Evolutionary conservation across 805 yeast genomes (phyloP).

Genomic region (Priceomyces haplophilus): DNA sequence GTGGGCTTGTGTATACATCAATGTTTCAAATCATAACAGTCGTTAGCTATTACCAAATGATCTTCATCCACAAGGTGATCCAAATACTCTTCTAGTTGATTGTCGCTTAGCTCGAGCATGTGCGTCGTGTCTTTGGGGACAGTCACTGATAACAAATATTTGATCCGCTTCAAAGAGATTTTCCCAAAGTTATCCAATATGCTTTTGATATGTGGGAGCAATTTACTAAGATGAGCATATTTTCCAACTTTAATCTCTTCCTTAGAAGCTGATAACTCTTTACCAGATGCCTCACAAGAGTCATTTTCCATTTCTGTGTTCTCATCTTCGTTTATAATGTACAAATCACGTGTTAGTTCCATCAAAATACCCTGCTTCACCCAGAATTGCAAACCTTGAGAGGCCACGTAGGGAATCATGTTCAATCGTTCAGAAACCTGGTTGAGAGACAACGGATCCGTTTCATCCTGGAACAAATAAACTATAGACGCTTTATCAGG

Average conservation of each 20-base stretch:
- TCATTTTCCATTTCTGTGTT: slow-evolving; percentile 13
- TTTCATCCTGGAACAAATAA: slow-evolving; percentile 40
- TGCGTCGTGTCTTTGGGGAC: slow-evolving; percentile 47
- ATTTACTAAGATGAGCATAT: background rate
- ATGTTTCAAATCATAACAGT: slow-evolving; percentile 29
- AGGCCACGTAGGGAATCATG: slow-evolving; percentile 42
- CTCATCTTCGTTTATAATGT: slow-evolving; percentile 38
- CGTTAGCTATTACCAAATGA: slow-evolving; percentile 31
- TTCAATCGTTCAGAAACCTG: slow-evolving; percentile 34
- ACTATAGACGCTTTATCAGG: slow-evolving; percentile 72
- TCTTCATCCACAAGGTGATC: slow-evolving; percentile 44
- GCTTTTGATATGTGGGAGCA: slow-evolving; percentile 50
- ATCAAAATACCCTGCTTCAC: slow-evolving; percentile 51
- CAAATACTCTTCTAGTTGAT: slow-evolving; percentile 43
- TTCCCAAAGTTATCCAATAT: slow-evolving; percentile 58
- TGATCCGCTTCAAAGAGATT: slow-evolving; percentile 47
- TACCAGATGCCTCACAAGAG: slow-evolving; percentile 19
- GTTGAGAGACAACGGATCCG: slow-evolving; percentile 29
- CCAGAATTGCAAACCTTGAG: slow-evolving; percentile 57
- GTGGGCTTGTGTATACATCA: slow-evolving; percentile 1
- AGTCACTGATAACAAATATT: slow-evolving; percentile 51
- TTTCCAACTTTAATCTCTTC: background rate
- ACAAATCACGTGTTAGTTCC: slow-evolving; percentile 31
- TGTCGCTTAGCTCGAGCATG: slow-evolving; percentile 34
- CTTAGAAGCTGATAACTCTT: background rate